phyloP scores from a whole-genome alignment of 495 filamentous ascomycete species.

The Aspergillus steynii region DNA sequence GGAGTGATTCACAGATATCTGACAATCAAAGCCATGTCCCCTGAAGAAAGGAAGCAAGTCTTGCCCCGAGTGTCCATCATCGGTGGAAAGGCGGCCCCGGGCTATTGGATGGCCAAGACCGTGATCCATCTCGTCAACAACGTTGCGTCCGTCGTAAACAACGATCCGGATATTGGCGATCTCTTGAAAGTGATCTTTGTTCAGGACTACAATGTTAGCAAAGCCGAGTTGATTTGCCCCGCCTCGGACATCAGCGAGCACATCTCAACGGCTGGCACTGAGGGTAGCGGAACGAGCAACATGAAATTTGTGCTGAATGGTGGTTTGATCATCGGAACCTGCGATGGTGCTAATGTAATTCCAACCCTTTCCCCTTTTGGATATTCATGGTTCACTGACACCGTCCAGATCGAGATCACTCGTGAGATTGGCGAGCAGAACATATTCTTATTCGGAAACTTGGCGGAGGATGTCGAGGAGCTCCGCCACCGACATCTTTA shows the following conservation, averaged over 20 bases:
- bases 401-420: constrained; percentile 85
- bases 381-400: constrained; percentile 3
- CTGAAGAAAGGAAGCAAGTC: constrained; percentile 85
- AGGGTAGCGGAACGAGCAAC: constrained; percentile 72
- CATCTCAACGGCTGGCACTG: constrained; percentile 96
- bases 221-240: constrained; percentile 93
- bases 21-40: constrained; percentile 77
- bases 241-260: constrained; percentile 97
- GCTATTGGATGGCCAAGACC: constrained; percentile 99
- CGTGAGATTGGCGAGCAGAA: constrained; percentile 94
- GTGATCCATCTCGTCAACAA: constrained; percentile 96
- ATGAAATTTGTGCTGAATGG: constrained; percentile 99
- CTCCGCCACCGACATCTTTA: constrained; percentile 90
- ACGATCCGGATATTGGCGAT: constrained; percentile 87
- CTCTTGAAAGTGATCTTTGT: constrained; percentile 95
- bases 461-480: constrained; percentile 96
- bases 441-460: constrained; percentile 97
- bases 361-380: not conserved
- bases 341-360: constrained; percentile 91
- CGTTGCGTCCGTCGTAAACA: constrained; percentile 89
- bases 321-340: constrained; percentile 95
- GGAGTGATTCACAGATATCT: constrained; percentile 96
- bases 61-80: constrained; percentile 95
- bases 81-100: constrained; percentile 94
- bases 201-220: constrained; percentile 98